These are phyloP conservation scores for Pseudognaphalium luteoalbum DNA, from an alignment of 129 eudicot species.

Conservation along the genomic window DNA sequence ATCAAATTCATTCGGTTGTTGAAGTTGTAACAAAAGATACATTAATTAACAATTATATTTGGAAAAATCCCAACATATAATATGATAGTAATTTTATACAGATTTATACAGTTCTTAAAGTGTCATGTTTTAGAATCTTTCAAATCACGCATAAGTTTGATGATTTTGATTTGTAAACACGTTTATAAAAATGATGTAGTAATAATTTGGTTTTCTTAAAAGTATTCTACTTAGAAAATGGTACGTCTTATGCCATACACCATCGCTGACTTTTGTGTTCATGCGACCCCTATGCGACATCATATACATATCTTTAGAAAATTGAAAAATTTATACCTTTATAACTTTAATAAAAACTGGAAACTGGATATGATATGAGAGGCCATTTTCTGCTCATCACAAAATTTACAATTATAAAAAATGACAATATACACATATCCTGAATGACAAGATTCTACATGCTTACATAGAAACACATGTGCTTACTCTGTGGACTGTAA, in stretches of 20 bases:
- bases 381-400: background rate
- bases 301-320: background rate
- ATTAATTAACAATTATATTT: too few relatives aligned
- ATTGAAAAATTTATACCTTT: background rate
- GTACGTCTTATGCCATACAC: constrained; percentile 1
- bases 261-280: background rate
- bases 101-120: constrained; percentile 1
- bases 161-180: background rate
- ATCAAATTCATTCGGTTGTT: background rate
- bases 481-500: background rate
- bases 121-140: background rate
- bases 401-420: background rate
- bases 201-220: background rate
- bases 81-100: background rate
- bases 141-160: constrained; percentile 3
- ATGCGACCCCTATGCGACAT: background rate
- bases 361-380: background rate
- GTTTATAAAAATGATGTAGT: background rate
- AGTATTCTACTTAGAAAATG: background rate
- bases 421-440: background rate
- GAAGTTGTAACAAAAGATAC: too few relatives aligned
- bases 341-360: background rate
- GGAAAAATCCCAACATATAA: background rate
- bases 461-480: background rate
- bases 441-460: background rate